Base-by-base conservation (phyloP, 768 basidiomycete genomes). In the Termitomyces eurrhizus region DNA sequence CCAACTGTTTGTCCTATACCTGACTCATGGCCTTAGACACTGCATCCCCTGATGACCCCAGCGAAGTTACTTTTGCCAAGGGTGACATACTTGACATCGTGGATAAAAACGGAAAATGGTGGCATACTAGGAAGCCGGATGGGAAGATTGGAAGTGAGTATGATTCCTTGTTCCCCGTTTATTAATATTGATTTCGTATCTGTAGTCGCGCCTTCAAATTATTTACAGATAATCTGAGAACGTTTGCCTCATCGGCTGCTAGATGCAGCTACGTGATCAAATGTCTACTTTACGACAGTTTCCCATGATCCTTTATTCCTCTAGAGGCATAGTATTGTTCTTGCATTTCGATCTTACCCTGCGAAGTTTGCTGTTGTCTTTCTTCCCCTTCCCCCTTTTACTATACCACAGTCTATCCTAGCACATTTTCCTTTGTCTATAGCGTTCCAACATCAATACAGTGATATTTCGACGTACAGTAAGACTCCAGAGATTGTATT, bases 91-190 rank as follows among this genome's bases (percentile, higher is more conserved):
- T 98, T 63, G 94, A 97, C 63, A 90, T 98, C 57, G 73, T 95
- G 59, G 95, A 98, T 75, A 94, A 93, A 74, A 86, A 92, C 67
- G 92, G 92, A 53, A 92, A 93, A 70, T 93, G 93, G 93, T 95
- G 93, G 93, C 92, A 92, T 68, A 90, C 92, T 39, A 86, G 76
- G 69, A 94, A 90, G 74, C 66, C 79, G 18, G 93, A 95, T 70
- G 93, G 91, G 56, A 70, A 78, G 48, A 69, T 84, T 65, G 91
- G 91, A 78, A 93, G 91, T 92, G 71, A 75, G 91, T 86, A 1
- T 56, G 41, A 41, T 3, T 42, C 8, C 14, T n/a, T 51, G n/a
- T 46, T 60, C 21, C 49, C 45, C 12, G 42, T 41, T 16, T 18
- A 7, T 45, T 46, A 49, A 53, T 62, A 36, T 33, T 64, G 48